Conservation (phyloP, 1,284 basidiomycete species). For the Trametes pubescens region DNA sequence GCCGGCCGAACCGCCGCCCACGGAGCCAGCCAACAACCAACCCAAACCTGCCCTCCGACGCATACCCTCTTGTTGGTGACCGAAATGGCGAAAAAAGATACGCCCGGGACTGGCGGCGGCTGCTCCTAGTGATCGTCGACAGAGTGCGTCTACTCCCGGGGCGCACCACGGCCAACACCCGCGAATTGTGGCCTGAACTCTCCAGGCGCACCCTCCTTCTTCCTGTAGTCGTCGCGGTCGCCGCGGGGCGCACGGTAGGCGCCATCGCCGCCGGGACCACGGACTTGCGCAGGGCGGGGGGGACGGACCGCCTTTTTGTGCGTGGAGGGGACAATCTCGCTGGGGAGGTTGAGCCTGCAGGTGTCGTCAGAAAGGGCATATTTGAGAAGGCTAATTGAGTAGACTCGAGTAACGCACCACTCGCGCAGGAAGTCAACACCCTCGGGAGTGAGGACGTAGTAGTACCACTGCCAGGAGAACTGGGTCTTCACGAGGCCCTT, state of each 20-base stretch:
- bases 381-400: background rate
- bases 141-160: slow-evolving; percentile 56
- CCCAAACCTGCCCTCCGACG: slow-evolving; percentile 30
- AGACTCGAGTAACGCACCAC: slow-evolving; percentile 61
- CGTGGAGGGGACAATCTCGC: slow-evolving; percentile 93
- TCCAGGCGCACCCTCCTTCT: slow-evolving; percentile 83
- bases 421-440: slow-evolving; percentile 96
- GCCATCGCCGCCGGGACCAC: slow-evolving; percentile 69
- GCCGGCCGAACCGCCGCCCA: slow-evolving; percentile 32
- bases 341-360: slow-evolving; percentile 87
- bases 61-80: slow-evolving; percentile 16
- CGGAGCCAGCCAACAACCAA: slow-evolving; percentile 27
- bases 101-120: slow-evolving; percentile 13
- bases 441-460: slow-evolving; percentile 94
- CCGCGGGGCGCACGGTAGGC: slow-evolving; percentile 88
- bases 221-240: slow-evolving; percentile 91
- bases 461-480: slow-evolving; percentile 96
- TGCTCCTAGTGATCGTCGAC: slow-evolving; percentile 24
- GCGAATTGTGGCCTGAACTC: slow-evolving; percentile 87
- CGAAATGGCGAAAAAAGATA: slow-evolving; percentile 13
- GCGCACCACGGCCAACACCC: slow-evolving; percentile 88
- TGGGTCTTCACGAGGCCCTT: slow-evolving; percentile 98
- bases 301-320: slow-evolving; percentile 92
- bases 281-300: slow-evolving; percentile 75
- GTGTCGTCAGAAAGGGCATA: background rate